Conservation (phyloP, 140 eudicot species). For the Bidens hawaiensis region DNA sequence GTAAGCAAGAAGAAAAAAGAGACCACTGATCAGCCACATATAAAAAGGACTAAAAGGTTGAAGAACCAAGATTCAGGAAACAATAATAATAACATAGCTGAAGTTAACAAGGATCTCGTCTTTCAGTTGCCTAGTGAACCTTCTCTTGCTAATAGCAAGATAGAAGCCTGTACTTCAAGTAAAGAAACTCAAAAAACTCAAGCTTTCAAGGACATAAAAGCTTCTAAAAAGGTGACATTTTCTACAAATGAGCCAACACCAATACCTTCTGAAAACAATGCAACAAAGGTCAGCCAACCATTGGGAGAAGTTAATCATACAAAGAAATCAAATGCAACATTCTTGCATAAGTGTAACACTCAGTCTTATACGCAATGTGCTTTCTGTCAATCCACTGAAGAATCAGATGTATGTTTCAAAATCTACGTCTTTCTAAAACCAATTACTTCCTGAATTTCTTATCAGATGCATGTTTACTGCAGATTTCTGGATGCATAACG, state of each 20-base stretch:
- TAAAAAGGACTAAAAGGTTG: slow-evolving; percentile 12
- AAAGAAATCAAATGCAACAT: slow-evolving; percentile 7
- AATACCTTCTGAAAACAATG: slow-evolving; percentile 2
- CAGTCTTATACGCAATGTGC: slow-evolving; percentile 39
- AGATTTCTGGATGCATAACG: slow-evolving; percentile 79
- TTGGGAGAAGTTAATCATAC: slow-evolving; percentile 13
- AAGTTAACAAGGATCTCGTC: slow-evolving; percentile 2
- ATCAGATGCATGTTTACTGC: slow-evolving; percentile 11
- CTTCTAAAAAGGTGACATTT: slow-evolving; percentile 35
- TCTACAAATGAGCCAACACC: slow-evolving; percentile 17
- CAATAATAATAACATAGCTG: slow-evolving; percentile 3
- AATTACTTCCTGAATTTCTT: not conserved
- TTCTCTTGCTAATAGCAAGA: too few species aligned
- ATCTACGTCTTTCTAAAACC: not conserved
- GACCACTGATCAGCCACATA: slow-evolving; percentile 17
- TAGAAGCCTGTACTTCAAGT: slow-evolving; percentile 18
- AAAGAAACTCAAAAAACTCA: slow-evolving; percentile 2
- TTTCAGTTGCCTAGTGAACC: slow-evolving; percentile 13
- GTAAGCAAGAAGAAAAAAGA: slow-evolving; percentile 19
- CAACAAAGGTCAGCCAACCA: slow-evolving; percentile 23
- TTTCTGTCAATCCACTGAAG: slow-evolving; percentile 76
- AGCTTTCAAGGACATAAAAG: slow-evolving; percentile 2
- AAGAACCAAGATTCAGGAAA: slow-evolving; percentile 19
- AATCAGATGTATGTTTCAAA: slow-evolving; percentile 51
- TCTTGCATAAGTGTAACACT: slow-evolving; percentile 40